phyloP scores from a whole-genome alignment of 2,329 filamentous ascomycete genomes.

The Colletotrichum sp. region DNA sequence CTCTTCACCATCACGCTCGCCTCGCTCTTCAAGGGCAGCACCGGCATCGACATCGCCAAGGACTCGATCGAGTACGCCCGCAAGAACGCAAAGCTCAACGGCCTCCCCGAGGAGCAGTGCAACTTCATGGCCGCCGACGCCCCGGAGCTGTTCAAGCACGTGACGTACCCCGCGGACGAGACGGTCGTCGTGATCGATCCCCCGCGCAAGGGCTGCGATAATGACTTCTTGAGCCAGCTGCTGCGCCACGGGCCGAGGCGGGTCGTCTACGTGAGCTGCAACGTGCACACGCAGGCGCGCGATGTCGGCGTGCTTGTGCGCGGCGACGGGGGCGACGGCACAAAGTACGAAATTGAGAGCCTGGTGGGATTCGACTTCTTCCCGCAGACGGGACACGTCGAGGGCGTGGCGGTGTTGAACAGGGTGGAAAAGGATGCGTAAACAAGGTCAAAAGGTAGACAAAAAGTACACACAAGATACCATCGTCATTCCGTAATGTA shows the following conservation, averaged over 20 bases:
- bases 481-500: not conserved
- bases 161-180: slow-evolving; percentile 76
- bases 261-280: slow-evolving; percentile 95
- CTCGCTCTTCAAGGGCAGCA: slow-evolving; percentile 79
- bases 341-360: slow-evolving; percentile 85
- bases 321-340: slow-evolving; percentile 48
- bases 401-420: slow-evolving; percentile 70
- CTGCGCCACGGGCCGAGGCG: slow-evolving; percentile 77
- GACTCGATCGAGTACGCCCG: slow-evolving; percentile 80
- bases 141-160: slow-evolving; percentile 77
- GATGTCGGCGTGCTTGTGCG: slow-evolving; percentile 89
- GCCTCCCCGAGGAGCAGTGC: slow-evolving; percentile 69
- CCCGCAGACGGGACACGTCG: slow-evolving; percentile 79
- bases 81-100: slow-evolving; percentile 79
- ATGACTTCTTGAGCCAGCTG: slow-evolving; percentile 81
- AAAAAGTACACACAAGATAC: slow-evolving; percentile 10
- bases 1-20: slow-evolving; percentile 97
- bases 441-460: not conserved
- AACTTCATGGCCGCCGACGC: slow-evolving; percentile 92
- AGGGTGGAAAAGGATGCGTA: slow-evolving; percentile 45
- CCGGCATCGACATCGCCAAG: slow-evolving; percentile 88
- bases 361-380: slow-evolving; percentile 96
- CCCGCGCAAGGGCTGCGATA: slow-evolving; percentile 94
- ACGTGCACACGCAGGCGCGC: slow-evolving; percentile 95
- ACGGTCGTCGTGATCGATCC: slow-evolving; percentile 96